phyloP scores from a whole-genome alignment of 352 stramenopile species.

The Globisporangium irregulare region DNA sequence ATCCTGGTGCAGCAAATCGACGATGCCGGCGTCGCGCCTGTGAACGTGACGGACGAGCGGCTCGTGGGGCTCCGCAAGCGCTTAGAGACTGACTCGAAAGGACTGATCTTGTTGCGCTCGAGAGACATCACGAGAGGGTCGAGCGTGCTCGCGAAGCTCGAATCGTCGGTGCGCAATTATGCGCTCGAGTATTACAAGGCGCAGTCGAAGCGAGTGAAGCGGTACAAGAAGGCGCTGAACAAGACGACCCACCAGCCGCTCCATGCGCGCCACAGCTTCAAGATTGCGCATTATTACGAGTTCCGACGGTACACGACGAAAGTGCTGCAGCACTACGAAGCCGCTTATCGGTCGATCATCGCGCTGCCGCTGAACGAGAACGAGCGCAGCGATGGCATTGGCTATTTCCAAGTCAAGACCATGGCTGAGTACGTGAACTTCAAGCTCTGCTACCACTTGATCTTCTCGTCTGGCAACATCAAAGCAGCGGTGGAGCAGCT shows the following conservation, averaged over 20 bases:
- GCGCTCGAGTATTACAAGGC: constrained; percentile 88
- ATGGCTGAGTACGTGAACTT: constrained; percentile 88
- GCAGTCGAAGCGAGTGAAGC: constrained; percentile 85
- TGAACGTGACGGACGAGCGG: constrained; percentile 74
- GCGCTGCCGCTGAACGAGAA: constrained; percentile 54
- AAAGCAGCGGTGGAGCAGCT: constrained; percentile 85
- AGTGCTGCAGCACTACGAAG: constrained; percentile 83
- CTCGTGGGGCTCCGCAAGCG: constrained; percentile 61
- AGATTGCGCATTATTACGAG: constrained; percentile 89
- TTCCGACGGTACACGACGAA: constrained; percentile 86
- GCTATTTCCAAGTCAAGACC: constrained; percentile 68
- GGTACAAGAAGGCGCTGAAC: constrained; percentile 76
- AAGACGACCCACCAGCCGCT: constrained; percentile 61
- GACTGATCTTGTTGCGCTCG: constrained; percentile 57
- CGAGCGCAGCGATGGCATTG: constrained; percentile 31
- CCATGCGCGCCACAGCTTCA: constrained; percentile 80
- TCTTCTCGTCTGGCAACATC: constrained; percentile 83
- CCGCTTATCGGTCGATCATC: constrained; percentile 65
- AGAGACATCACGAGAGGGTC: constrained; percentile 64
- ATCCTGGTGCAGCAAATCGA: constrained; percentile 82
- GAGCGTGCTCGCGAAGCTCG: constrained; percentile 65
- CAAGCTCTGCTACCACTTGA: constrained; percentile 86
- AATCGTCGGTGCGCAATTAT: constrained; percentile 67
- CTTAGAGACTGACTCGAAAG: constrained; percentile 75
- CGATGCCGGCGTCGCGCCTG: constrained; percentile 49